These are phyloP conservation scores for Protea cynaroides DNA, from an alignment of 164 flowering plant species.

Conservation along the genomic window DNA sequence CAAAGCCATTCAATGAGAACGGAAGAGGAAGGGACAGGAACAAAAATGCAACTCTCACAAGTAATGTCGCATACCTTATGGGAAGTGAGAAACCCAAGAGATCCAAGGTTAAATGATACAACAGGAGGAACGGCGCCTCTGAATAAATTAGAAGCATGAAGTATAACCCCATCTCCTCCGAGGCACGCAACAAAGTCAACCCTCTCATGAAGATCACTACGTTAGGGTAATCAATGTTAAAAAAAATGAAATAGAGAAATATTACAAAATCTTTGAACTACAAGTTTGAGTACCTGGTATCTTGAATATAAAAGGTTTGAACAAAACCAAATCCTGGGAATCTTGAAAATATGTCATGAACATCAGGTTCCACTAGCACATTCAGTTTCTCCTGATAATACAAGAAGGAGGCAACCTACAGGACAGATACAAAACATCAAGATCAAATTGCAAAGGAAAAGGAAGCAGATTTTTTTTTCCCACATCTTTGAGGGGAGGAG, in stretches of 20 bases:
- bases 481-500: background rate
- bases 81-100: conserved; percentile 98
- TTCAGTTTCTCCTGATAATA: conserved; percentile 92
- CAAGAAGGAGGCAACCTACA: conserved; percentile 85
- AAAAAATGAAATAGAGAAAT: background rate
- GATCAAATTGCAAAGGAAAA: conserved; percentile 2
- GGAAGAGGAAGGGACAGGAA: conserved; percentile 2
- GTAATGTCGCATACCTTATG: conserved; percentile 52
- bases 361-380: conserved; percentile 96
- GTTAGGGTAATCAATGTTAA: conserved; percentile 5
- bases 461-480: too few species aligned
- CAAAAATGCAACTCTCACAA: conserved; percentile 3
- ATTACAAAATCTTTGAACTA: conserved; percentile 8
- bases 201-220: conserved; percentile 95
- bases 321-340: conserved; percentile 98
- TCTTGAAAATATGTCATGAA: conserved; percentile 96
- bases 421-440: conserved; percentile 7
- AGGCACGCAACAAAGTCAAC: conserved; percentile 96
- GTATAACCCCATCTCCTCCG: conserved; percentile 99
- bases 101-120: conserved; percentile 97
- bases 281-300: conserved; percentile 59
- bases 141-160: conserved; percentile 93
- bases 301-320: conserved; percentile 93
- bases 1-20: background rate
- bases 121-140: conserved; percentile 95